These are phyloP conservation scores for Colletotrichum spinosum DNA, from an alignment of 2,329 filamentous ascomycete genomes.

Conservation along the genomic window DNA sequence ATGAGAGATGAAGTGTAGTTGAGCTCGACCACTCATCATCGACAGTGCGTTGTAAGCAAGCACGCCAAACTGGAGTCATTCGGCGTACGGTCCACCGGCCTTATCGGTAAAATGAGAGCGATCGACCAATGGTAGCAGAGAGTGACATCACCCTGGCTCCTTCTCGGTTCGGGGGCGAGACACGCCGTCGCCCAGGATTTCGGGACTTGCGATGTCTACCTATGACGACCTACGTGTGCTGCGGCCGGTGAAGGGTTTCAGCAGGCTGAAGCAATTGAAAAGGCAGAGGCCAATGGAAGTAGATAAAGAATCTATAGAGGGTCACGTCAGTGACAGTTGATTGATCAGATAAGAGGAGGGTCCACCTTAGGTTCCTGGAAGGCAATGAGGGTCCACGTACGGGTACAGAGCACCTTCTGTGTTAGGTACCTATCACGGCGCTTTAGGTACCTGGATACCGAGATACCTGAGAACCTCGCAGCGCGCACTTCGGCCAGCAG, in stretches of 20 bases:
- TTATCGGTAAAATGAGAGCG: constrained; percentile 30
- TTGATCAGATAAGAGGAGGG: too few species aligned
- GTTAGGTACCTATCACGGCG: too few species aligned
- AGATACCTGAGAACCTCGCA: too few species aligned
- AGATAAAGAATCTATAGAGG: too few species aligned
- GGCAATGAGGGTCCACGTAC: too few species aligned
- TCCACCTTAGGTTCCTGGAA: too few species aligned
- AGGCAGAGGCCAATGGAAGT: too few species aligned
- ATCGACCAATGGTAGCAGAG: constrained; percentile 1
- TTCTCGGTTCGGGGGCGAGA: not conserved
- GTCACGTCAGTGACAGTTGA: too few species aligned
- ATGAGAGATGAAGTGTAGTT: constrained; percentile 28
- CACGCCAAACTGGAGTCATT: constrained; percentile 34
- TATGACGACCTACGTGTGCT: not conserved
- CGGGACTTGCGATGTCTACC: not conserved
- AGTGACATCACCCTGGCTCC: constrained; percentile 24
- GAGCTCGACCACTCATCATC: constrained; percentile 33
- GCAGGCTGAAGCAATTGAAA: too few species aligned
- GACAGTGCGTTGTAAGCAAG: constrained; percentile 32
- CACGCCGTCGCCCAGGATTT: not conserved
- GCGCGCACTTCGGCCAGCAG: constrained; percentile 25
- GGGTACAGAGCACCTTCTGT: too few species aligned
- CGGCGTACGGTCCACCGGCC: constrained; percentile 29
- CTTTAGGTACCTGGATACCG: too few species aligned
- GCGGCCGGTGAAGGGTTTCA: too few species aligned